Percentiles rank a stretch among this genome's conserved stretches.
phyloP scores from a whole-genome alignment of 768 basidiomycete genomes.

The Tulasnella sp. region DNA sequence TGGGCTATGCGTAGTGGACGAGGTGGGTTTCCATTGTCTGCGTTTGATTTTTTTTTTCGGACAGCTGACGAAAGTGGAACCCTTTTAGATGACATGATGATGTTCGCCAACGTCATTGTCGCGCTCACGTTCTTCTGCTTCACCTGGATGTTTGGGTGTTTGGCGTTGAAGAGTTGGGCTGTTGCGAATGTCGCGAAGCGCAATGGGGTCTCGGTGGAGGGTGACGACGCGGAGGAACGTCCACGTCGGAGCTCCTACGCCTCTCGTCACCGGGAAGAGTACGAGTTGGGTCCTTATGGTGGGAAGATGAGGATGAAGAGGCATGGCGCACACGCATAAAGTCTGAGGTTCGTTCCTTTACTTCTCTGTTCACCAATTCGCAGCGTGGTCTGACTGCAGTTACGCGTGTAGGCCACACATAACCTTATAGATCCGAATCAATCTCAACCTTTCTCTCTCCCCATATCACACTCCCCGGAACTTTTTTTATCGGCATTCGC shows the following conservation, averaged over 20 bases:
- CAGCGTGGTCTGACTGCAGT: background rate
- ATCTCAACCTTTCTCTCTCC: background rate
- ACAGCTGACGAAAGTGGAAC: background rate
- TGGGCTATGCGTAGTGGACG: slow-evolving; percentile 87
- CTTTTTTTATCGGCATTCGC: background rate
- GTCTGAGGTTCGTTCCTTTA: background rate
- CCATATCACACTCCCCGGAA: background rate
- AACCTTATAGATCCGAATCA: background rate
- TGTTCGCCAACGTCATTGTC: slow-evolving; percentile 70
- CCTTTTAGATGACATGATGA: slow-evolving; percentile 77
- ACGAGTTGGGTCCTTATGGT: background rate
- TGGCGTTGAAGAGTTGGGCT: slow-evolving; percentile 56
- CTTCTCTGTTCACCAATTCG: background rate
- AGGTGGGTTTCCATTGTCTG: slow-evolving; percentile 53
- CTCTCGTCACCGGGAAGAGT: background rate
- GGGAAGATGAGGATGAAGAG: background rate
- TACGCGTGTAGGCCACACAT: background rate
- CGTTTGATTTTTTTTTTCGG: too few relatives aligned
- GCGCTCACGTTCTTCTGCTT: slow-evolving; percentile 83
- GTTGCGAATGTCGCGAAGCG: slow-evolving; percentile 11
- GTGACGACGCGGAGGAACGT: background rate
- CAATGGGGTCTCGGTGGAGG: background rate
- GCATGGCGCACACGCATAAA: background rate
- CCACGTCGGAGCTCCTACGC: background rate
- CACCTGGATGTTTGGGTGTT: slow-evolving; percentile 73